Percentiles rank a stretch among this genome's conserved stretches.
These are phyloP conservation scores for Lactarius vividus DNA, from an alignment of 768 basidiomycete species.

Conservation along the genomic window DNA sequence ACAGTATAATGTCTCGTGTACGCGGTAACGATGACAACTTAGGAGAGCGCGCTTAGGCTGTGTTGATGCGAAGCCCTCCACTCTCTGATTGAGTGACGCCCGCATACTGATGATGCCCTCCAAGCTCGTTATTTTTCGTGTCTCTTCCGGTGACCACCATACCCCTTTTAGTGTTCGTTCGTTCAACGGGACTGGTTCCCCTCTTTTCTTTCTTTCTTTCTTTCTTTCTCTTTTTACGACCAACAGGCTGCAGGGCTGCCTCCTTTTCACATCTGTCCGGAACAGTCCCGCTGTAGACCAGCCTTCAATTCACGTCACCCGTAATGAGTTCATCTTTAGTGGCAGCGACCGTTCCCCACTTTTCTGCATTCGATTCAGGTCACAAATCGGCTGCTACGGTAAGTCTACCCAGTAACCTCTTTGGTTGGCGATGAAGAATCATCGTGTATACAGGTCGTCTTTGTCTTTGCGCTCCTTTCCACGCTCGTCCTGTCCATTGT, in stretches of 20 bases:
- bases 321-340: neutral
- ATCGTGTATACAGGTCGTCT: conserved; percentile 2
- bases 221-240: conserved; percentile 29
- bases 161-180: conserved; percentile 10
- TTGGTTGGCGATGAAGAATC: neutral
- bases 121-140: neutral
- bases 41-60: neutral
- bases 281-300: conserved; percentile 30
- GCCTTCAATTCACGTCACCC: conserved; percentile 3
- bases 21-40: conserved; percentile 10
- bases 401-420: neutral
- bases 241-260: conserved; percentile 38
- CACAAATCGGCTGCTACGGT: conserved; percentile 15
- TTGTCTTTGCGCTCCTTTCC: conserved; percentile 20
- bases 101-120: neutral
- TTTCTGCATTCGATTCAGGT: conserved; percentile 2
- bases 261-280: conserved; percentile 32
- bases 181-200: conserved; percentile 25
- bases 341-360: neutral
- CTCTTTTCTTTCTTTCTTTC: conserved; percentile 22
- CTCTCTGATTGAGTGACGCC: conserved; percentile 4
- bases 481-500: conserved; percentile 23
- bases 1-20: neutral
- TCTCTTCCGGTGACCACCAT: conserved; percentile 13
- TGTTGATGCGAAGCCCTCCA: neutral